Evolutionary conservation across 257 asterid genomes (phyloP), one percentile per base, ranked within the genome.

Genomic region (Nicotiana paniculata): DNA sequence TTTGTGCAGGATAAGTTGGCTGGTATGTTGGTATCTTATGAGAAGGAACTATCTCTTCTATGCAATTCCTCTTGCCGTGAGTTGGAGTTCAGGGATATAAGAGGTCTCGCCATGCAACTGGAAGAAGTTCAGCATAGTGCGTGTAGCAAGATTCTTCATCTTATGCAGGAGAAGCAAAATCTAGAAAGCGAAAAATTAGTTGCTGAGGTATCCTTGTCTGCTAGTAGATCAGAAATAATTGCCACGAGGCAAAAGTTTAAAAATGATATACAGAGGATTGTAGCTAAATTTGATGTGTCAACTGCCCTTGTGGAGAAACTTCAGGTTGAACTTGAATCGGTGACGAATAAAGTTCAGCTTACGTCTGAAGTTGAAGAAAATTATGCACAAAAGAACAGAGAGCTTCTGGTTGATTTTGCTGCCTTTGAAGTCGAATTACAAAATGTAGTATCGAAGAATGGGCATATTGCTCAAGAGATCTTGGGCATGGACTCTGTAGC

Each of bases 241-340:
- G 86, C 81, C 37, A 33, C 88, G 91, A 92, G 89, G 93, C 88
- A 90, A 86, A 90, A 83, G 86, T 89, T 89, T 86, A 89, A 84
- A 87, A 86, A 86, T 82, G 89, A 88, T 79, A 81, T 90, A 84
- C 86, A 83, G 51, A 88, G 88, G 33, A 84, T 88, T 87, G 91
- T 59, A 82, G 82, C 82, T 68, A 93, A 90, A 85, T 85, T 91
- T 30, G 91, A 88, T 79, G 74, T 83, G 37, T 92, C 99, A 26
- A 88, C 87, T 89, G 88, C 93, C 77, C 90, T 94, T 65, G 91
- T 93, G 83, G 95, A 89, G 37, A 91, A 89, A 77, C 95, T 96
- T 89, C 93, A 91, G 84, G 83, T 85, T 78, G 92, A 91, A 82
- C 89, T 96, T 33, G 98, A 94, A 81, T 86, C 90, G 62, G 87